Evolutionary conservation across 2,329 filamentous ascomycete genomes (phyloP).

Genomic region (Onygenales sp.): DNA sequence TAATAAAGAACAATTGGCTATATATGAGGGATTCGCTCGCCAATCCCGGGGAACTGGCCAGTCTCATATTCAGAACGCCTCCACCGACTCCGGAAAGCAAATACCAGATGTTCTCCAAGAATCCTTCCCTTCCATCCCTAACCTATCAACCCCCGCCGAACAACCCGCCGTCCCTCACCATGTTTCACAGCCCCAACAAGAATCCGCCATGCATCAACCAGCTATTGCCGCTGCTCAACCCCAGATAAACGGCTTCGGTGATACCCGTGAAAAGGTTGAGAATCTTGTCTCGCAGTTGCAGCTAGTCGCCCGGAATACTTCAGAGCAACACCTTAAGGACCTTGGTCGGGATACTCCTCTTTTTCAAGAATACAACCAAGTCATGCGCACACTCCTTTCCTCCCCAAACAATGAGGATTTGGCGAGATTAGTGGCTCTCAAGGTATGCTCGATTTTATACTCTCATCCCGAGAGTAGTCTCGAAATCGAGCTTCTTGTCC

Average conservation of each 20-base stretch:
- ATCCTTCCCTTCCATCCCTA: conserved; percentile 49
- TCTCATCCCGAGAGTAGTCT: conserved; percentile 44
- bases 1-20: conserved; percentile 84
- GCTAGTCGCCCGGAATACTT: conserved; percentile 45
- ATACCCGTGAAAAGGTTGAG: conserved; percentile 46
- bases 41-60: conserved; percentile 59
- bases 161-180: conserved; percentile 52
- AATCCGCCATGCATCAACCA: conserved; percentile 29
- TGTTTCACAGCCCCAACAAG: conserved; percentile 42
- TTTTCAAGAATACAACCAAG: conserved; percentile 49
- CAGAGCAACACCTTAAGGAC: conserved; percentile 50
- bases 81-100: conserved; percentile 51
- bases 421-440: conserved; percentile 46
- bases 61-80: conserved; percentile 45
- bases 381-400: conserved; percentile 44
- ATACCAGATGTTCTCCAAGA: conserved; percentile 55
- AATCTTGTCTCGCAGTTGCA: conserved; percentile 48
- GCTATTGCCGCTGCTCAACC: conserved; percentile 31
- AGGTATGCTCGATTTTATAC: conserved; percentile 49
- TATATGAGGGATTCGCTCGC: conserved; percentile 92
- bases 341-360: conserved; percentile 45
- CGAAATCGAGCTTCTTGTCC: conserved; percentile 55
- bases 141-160: conserved; percentile 53
- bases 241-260: conserved; percentile 53
- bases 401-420: conserved; percentile 49